Conservation (phyloP, 2,329 filamentous ascomycete genomes). For the Alternaria sp. region DNA sequence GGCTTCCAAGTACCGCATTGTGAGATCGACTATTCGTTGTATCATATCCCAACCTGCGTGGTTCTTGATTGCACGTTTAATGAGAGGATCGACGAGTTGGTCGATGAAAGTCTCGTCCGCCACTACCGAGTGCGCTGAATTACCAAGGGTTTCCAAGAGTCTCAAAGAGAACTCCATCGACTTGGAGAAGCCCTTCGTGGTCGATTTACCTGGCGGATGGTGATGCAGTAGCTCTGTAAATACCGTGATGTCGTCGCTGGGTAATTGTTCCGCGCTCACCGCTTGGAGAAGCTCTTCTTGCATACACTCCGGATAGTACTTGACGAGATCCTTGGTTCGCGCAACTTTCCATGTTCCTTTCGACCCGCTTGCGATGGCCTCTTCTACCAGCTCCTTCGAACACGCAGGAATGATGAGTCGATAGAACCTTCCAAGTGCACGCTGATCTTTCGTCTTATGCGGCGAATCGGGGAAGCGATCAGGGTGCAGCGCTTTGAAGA, state of each 20-base stretch:
- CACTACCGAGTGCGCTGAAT: slow-evolving; percentile 1
- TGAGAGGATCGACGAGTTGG: slow-evolving; percentile 27
- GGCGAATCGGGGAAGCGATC: slow-evolving; percentile 15
- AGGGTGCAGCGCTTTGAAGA: slow-evolving; percentile 35
- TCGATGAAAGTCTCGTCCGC: slow-evolving; percentile 18
- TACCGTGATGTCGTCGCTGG: neutral
- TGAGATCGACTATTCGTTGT: slow-evolving; percentile 25
- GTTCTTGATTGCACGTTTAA: slow-evolving; percentile 29
- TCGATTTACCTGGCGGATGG: slow-evolving; percentile 13
- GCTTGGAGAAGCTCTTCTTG: slow-evolving; percentile 16
- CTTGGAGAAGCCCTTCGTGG: slow-evolving; percentile 22
- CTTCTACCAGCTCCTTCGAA: slow-evolving; percentile 21
- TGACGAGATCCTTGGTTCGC: slow-evolving; percentile 11
- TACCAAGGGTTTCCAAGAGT: slow-evolving; percentile 17
- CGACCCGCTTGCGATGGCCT: slow-evolving; percentile 3
- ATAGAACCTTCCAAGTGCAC: slow-evolving; percentile 29
- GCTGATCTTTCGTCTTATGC: slow-evolving; percentile 19
- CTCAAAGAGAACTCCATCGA: slow-evolving; percentile 38
- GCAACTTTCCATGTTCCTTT: slow-evolving; percentile 11
- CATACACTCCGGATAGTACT: slow-evolving; percentile 25
- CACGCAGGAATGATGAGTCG: slow-evolving; percentile 30
- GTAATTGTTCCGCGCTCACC: slow-evolving; percentile 2
- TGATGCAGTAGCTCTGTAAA: slow-evolving; percentile 13
- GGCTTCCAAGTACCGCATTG: slow-evolving; percentile 21
- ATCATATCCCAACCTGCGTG: slow-evolving; percentile 17